These are phyloP conservation scores for Rhypophila decipiens DNA, from an alignment of 495 filamentous ascomycete genomes.

Conservation along the genomic window DNA sequence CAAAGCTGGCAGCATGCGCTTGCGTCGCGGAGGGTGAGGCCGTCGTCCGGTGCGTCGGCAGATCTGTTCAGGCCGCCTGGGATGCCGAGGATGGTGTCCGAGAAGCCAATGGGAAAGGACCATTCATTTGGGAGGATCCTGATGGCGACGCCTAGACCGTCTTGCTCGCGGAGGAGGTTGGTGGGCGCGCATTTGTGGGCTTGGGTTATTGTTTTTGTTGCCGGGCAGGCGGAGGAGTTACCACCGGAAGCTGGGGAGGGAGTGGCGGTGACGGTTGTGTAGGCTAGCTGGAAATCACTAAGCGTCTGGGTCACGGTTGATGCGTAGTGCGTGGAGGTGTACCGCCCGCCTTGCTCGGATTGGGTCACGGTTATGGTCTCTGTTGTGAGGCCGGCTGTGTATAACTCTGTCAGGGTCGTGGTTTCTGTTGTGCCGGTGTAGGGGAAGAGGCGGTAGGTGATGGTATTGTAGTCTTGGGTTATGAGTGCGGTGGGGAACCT, in stretches of 20 bases:
- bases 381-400: slow-evolving; percentile 3
- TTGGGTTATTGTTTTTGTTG: slow-evolving; percentile 1
- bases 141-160: slow-evolving; percentile 7
- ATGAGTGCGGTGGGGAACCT: slow-evolving; percentile 9
- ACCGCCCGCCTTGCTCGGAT: background rate
- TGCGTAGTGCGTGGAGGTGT: slow-evolving; percentile 2
- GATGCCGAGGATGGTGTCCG: slow-evolving; percentile 3
- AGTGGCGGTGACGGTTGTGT: slow-evolving; percentile 2
- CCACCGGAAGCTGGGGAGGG: no score
- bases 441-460: slow-evolving; percentile 3
- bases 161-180: slow-evolving; percentile 8
- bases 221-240: background rate
- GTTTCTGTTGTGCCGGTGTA: slow-evolving; percentile 7
- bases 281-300: slow-evolving; percentile 8
- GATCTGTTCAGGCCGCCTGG: no score
- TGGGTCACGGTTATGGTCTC: slow-evolving; percentile 2
- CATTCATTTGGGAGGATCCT: slow-evolving; percentile 4
- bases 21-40: no score
- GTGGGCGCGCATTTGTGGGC: slow-evolving; percentile 7
- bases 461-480: background rate
- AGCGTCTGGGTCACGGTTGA: slow-evolving; percentile 5
- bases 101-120: slow-evolving; percentile 7
- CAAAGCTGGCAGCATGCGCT: slow-evolving; percentile 14
- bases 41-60: no score
- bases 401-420: slow-evolving; percentile 2